Base-by-base conservation (phyloP, 495 filamentous ascomycete species). In the Annulohypoxylon bovei region DNA sequence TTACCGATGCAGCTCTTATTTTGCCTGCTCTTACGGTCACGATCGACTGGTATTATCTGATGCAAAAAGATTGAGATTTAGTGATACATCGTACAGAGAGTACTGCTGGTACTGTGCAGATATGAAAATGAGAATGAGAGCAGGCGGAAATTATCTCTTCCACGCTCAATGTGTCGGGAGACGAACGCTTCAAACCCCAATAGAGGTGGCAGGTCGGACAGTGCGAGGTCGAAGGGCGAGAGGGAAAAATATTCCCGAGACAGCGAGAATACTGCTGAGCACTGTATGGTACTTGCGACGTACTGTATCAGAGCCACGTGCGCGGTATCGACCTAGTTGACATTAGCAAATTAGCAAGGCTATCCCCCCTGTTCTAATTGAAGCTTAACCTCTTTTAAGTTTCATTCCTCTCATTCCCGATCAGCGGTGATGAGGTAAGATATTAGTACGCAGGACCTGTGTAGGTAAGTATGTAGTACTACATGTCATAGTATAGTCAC, bases 1-100 rank as follows among this genome's bases (percentile, higher is more conserved):
- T 11, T 7, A 35, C 12, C 33, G 33, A 35, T 7, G n/a, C n/a
- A n/a, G n/a, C n/a, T n/a, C n/a, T n/a, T n/a, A 7, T 6, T 22
- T 23, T 46, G 20, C 33, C 5, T 40, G 35, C 27, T 37, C 27
- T 33, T 30, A n/a, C 25, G n/a, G n/a, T n/a, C n/a, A n/a, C n/a
- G n/a, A n/a, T n/a, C n/a, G 40, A 47, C 28, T 59, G 42, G 63
- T 40, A 47, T 58, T 42, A 66, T 66, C 59, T 39, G 32, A 65
- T 58, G 62, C 62, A 32, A 40, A 32, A 56, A 56, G 37, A 65
- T 58, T 67, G n/a, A n/a, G n/a, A n/a, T n/a, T n/a, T 28, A 67
- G 63, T 67, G 63, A 59, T 39, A 62, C 65, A 68, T 68, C 49
- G 49, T 68, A 68, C 16, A 27, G 28, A 23, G 35, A 61, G 11